Evolutionary conservation across 495 filamentous ascomycete species (phyloP), one percentile per base, ranked within the genome.

Genomic region (Penicillium turbatum): DNA sequence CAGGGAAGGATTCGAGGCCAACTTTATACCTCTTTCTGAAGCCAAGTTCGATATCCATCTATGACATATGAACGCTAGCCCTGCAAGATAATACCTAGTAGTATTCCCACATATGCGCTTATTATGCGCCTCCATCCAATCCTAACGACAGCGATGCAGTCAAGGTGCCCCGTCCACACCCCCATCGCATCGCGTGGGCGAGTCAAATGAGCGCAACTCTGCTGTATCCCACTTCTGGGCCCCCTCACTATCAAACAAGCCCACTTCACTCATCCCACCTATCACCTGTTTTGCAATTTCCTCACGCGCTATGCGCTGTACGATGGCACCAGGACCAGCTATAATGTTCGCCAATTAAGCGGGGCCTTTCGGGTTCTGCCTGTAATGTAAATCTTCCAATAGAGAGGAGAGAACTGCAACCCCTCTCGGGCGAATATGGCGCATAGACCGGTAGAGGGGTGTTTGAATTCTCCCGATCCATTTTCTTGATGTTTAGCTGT

Each of bases 251-350:
- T 6, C 31, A 32, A 16, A 37, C 40, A 27, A 24, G 4, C 39
- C 52, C 29, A 46, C 59, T 44, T 55, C 36, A 38, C 26, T 29
- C 38, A 2, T 26, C 7, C 44, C 30, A 43, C 41, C 32, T 48
- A 24, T 48, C 46, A 44, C 29, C 30, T 19, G 2, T 34, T 39
- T 46, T 16, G 32, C 8, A 10, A 13, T 31, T 27, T 26, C 15
- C 53, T 65, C 58, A 65, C 64, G 64, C 64, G 57, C 64, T 61
- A 57, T 46, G 57, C 61, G 64, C 59, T 48, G 38, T 10, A 4
- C 21, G 21, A 24, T 24, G 21, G 21, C 4, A 54, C 50, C 9
- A 26, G 41, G 8, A 2, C 12, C 31, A 43, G 55, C 40, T 62
- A 57, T 52, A 55, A 54, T 55, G 61, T 55, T 53, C 53, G 35